These are phyloP conservation scores for Truncatella angustata DNA, from an alignment of 2,329 filamentous ascomycete species.

Conservation along the genomic window DNA sequence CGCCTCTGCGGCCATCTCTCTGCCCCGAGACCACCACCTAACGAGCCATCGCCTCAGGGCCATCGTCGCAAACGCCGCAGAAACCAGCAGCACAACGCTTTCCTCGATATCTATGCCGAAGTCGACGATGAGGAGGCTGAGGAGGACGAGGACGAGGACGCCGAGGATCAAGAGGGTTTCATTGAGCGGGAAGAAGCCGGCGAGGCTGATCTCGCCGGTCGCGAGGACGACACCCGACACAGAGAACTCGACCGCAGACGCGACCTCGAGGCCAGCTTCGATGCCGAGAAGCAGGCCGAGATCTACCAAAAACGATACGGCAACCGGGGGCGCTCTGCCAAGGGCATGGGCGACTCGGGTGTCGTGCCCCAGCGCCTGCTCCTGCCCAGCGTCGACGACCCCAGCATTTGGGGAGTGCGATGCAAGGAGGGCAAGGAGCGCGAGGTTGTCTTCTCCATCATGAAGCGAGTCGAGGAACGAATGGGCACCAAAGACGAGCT, in stretches of 20 bases:
- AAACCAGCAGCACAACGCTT: conserved; percentile 74
- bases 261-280: conserved; percentile 82
- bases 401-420: conserved; percentile 90
- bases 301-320: conserved; percentile 86
- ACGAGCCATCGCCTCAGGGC: conserved; percentile 35
- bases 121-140: conserved; percentile 92
- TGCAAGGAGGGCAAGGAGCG: conserved; percentile 95
- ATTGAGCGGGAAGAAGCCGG: conserved; percentile 89
- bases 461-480: conserved; percentile 84
- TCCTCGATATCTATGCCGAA: conserved; percentile 97
- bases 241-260: conserved; percentile 90
- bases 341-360: conserved; percentile 65
- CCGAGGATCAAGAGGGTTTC: conserved; percentile 78
- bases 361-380: conserved; percentile 83
- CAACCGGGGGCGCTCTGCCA: conserved; percentile 66
- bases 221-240: conserved; percentile 88
- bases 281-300: conserved; percentile 90
- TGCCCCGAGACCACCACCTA: not conserved
- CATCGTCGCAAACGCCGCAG: conserved; percentile 80
- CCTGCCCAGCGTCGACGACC: conserved; percentile 90
- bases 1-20: no score
- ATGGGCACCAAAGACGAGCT: conserved; percentile 75
- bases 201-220: conserved; percentile 76
- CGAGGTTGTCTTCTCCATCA: conserved; percentile 83
- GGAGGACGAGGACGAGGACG: conserved; percentile 86